Evolutionary conservation across 306 rosid species (phyloP), one percentile per base, ranked within the genome.

Genomic region (Vigna trinervia): DNA sequence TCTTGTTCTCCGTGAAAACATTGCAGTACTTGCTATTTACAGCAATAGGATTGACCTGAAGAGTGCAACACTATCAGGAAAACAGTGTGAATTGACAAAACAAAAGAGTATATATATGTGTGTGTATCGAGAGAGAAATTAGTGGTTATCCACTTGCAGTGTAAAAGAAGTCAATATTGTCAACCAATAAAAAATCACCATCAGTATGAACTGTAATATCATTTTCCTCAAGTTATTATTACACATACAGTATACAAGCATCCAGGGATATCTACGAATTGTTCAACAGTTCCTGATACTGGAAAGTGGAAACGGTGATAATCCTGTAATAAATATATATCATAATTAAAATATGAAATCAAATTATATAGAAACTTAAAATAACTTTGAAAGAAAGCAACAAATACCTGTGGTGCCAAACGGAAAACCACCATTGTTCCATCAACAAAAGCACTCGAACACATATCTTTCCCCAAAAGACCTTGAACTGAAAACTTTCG

Each of bases 1-100:
- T 93, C 90, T 89, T 95, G 74, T 95, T 95, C 90, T 95, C 98
- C 0, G 98, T 95, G 93, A 90, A 95, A 50, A 95, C 97, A 82
- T 95, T 95, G 83, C 97, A 90, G 62, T 95, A 95, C 88, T 92
- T 92, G 89, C 98, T 95, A 85, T 95, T 95, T 56, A 95, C 97
- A 79, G 98, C 98, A 71, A 95, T 95, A 63, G 98, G 97, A 77
- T 95, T 92, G 62, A 95, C 98, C 98, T 95, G 46, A 43, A 30
- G 60, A 65, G 77, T 61, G 61, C 61, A 75, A 34, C 53, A 48
- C 46, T 20, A 14, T 19, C 36, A 17, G 30, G 28, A 12, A 50
- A 70, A 20, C 36, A 53, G 59, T 63, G 20, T 76, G 34, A 76
- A 72, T 30, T 51, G 61, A 53, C 51, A 56, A 34, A 52, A 61